A percentile compares a stretch with the other conserved stretches of the same genome.
Conservation (phyloP, 1,284 basidiomycete species). For the Trichosporon sp. region DNA sequence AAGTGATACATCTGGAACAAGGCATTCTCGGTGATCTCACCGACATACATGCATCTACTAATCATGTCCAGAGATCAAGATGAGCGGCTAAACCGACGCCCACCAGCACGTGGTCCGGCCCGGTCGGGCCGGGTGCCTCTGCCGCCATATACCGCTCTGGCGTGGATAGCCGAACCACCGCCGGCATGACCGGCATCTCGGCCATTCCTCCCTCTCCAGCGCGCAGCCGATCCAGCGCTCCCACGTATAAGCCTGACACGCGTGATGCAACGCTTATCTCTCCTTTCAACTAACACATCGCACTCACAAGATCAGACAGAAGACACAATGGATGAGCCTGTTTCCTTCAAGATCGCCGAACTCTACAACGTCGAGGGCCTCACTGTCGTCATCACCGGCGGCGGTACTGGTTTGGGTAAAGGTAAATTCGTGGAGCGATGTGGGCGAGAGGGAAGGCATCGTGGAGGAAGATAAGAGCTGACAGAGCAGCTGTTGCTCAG, state of each 20-base stretch:
- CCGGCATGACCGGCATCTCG: not conserved
- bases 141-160: not conserved
- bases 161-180: not conserved
- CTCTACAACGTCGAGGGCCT: not conserved
- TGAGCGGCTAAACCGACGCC: not conserved
- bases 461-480: not conserved
- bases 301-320: not conserved
- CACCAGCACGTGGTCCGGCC: not conserved
- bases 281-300: not conserved
- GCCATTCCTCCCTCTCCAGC: not conserved
- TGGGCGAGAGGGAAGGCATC: not conserved
- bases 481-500: slow-evolving; percentile 31
- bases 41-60: not conserved
- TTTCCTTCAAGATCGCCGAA: slow-evolving; percentile 3
- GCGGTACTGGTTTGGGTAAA: slow-evolving; percentile 38
- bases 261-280: not conserved
- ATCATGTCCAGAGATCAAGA: not conserved
- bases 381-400: slow-evolving; percentile 32
- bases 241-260: not conserved
- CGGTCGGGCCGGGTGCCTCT: not conserved
- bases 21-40: not conserved
- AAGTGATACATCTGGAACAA: too few species aligned
- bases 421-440: slow-evolving; percentile 12
- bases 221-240: not conserved
- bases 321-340: not conserved